Evolutionary conservation across 192 early-diverging fungal species (phyloP), one percentile per base, ranked within the genome.

Genomic region (Umbelopsis sp.): DNA sequence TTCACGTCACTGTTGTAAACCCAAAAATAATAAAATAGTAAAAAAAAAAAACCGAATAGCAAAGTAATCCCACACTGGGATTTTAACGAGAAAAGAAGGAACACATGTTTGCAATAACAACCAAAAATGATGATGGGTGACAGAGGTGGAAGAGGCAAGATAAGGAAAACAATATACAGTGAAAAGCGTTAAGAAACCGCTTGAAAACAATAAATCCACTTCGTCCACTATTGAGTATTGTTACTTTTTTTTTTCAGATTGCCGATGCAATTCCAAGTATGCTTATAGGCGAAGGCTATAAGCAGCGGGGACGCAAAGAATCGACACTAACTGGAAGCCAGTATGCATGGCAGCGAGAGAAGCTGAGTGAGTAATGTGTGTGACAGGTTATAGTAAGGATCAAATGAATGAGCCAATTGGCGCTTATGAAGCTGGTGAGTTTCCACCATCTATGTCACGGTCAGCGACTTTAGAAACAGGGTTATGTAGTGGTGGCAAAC

Each of bases 281-380:
- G 38, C 38, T 11, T 11, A 41, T 41, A 6, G 12, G 12, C 7
- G 38, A 41, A 41, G 12, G 1, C 8, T 41, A 11, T 41, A 6
- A 41, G 5, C 8, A 5, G 8, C 8, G 38, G 5, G 4, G 4
- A 41, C 0, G 38, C 12, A 3, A 41, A 41, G 12, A 0, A 41
- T 41, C 38, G 38, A 41, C 7, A 41, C 8, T 11, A 41, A 41
- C 7, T 1, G 38, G 5, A 49, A 17, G 4, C 16, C 34, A 31
- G 56, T 62, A 62, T 62, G 56, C 34, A 62, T 26, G 56, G 34
- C 56, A 62, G 56, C 56, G 1, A 41, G 38, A 62, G 11, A 34
- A 17, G 31, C 56, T 62, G 56, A 34, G 56, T 32, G n/a, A n/a
- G n/a, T 62, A 16, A 17, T 41, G 38, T 11, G 7, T 41, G 7